phyloP scores from a whole-genome alignment of 805 yeast genomes.

The Pichia scutulata region DNA sequence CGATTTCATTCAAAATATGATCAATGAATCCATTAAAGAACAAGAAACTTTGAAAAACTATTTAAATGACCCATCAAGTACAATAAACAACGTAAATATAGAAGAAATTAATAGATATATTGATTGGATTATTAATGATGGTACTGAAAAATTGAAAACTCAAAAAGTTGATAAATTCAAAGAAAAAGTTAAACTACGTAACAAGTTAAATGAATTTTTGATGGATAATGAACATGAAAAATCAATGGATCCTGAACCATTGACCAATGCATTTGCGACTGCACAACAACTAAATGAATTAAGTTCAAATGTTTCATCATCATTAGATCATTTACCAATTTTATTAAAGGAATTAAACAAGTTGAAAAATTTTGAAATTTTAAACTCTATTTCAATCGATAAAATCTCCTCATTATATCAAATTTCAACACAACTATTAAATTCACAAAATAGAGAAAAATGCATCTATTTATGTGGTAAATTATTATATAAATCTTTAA shows the following conservation, averaged over 20 bases:
- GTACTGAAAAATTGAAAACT: conserved; percentile 11
- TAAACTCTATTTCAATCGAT: conserved; percentile 27
- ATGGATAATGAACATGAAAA: not conserved
- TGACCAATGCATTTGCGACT: conserved; percentile 18
- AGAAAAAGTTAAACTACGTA: conserved; percentile 10
- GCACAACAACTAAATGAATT: conserved; percentile 17
- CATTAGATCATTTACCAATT: conserved; percentile 20
- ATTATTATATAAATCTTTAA: conserved; percentile 32
- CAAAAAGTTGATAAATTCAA: conserved; percentile 8
- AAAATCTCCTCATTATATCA: conserved; percentile 32
- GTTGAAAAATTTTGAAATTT: conserved; percentile 14
- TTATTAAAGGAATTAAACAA: conserved; percentile 18
- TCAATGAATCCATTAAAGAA: conserved; percentile 19
- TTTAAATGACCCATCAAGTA: conserved; percentile 10
- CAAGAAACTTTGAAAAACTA: conserved; percentile 12
- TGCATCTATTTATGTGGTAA: conserved; percentile 36
- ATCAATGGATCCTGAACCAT: conserved; percentile 14
- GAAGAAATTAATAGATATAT: conserved; percentile 18
- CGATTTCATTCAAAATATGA: conserved; percentile 22
- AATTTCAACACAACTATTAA: conserved; percentile 31
- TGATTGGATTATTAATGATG: conserved; percentile 25
- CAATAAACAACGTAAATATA: conserved; percentile 12
- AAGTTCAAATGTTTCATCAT: conserved; percentile 10
- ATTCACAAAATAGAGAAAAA: conserved; percentile 25
- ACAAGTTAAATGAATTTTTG: conserved; percentile 11